Conservation (phyloP, 1,284 basidiomycete genomes). For the Marasmius oreades region DNA sequence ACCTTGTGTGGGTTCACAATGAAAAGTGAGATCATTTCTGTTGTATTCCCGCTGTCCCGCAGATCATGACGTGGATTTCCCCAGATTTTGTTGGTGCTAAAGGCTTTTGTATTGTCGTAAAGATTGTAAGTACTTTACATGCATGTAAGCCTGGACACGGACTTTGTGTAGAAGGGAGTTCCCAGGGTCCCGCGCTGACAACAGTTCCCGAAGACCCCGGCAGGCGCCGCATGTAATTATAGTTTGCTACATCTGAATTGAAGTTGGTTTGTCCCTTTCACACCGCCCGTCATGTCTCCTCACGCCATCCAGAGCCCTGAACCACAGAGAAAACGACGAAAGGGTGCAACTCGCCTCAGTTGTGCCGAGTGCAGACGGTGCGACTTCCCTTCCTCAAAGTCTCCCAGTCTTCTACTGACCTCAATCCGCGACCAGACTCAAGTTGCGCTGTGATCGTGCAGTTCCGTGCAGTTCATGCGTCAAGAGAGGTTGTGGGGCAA, state of each 20-base stretch:
- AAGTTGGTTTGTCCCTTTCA: neutral
- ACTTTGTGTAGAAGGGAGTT: too few species aligned
- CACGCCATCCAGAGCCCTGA: slow-evolving; percentile 25
- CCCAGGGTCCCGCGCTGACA: too few species aligned
- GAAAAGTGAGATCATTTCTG: neutral
- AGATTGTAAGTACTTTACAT: too few species aligned
- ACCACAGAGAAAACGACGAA: slow-evolving; percentile 62
- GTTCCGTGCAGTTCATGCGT: slow-evolving; percentile 65
- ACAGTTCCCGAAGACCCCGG: neutral
- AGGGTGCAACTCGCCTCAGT: slow-evolving; percentile 71
- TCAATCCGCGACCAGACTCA: slow-evolving; percentile 44
- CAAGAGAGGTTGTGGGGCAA: slow-evolving; percentile 41
- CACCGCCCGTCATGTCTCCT: slow-evolving; percentile 33
- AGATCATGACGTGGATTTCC: too few species aligned
- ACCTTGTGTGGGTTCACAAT: neutral
- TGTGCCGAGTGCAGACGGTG: slow-evolving; percentile 76
- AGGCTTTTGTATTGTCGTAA: too few species aligned
- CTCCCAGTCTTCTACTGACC: neutral
- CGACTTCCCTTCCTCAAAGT: slow-evolving; percentile 10
- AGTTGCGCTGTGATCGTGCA: slow-evolving; percentile 70
- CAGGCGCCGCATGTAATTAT: neutral
- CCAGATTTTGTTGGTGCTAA: slow-evolving; percentile 19
- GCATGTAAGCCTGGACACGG: too few species aligned
- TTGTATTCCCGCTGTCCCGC: too few species aligned
- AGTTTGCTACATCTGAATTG: neutral